Conservation (phyloP, 208 protist species). For the Acanthamoeba healyi region DNA sequence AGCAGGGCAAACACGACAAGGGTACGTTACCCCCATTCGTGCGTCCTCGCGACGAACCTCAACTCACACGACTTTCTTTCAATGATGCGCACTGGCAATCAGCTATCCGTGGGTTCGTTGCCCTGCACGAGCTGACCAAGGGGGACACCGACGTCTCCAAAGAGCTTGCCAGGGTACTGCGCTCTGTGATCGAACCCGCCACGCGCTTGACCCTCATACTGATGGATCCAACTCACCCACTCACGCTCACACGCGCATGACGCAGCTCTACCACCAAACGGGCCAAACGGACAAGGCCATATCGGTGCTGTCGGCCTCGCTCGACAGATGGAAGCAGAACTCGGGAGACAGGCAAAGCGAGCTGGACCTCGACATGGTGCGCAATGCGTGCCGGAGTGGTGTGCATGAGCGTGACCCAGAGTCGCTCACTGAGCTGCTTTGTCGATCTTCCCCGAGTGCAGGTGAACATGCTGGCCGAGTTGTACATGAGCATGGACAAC, state of each 20-base stretch:
- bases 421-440: neutral
- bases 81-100: no score
- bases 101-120: constrained; percentile 46
- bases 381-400: neutral
- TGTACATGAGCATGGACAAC: constrained; percentile 70
- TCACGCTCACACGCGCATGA: neutral
- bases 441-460: neutral
- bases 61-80: no score
- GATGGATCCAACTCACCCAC: no score
- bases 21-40: neutral
- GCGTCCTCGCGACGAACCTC: no score
- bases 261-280: constrained; percentile 46
- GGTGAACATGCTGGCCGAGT: constrained; percentile 78
- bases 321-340: constrained; percentile 28
- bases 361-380: constrained; percentile 66
- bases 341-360: neutral
- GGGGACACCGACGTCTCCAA: constrained; percentile 62
- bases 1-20: constrained; percentile 21
- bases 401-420: neutral
- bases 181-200: no score
- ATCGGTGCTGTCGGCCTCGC: constrained; percentile 13
- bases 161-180: constrained; percentile 64
- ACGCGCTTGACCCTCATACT: no score
- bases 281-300: constrained; percentile 67
- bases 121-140: constrained; percentile 43